Conservation (phyloP, 305 asterid genomes). For the Fraxinus velutina region DNA sequence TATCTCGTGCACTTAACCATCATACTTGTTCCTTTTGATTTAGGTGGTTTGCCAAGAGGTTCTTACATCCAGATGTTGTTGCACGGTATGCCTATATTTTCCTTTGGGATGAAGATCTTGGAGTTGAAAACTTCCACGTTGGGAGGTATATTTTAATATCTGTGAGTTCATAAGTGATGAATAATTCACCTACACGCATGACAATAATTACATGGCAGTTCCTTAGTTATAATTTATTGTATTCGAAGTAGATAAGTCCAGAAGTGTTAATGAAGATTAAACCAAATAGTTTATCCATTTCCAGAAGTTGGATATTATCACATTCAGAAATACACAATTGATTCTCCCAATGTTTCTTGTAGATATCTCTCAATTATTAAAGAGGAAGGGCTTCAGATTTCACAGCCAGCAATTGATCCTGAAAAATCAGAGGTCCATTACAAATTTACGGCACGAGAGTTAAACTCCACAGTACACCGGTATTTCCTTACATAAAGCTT, state of each 20-base stretch:
- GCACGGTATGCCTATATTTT: constrained; percentile 59
- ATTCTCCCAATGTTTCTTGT: constrained; percentile 11
- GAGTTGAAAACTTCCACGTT: constrained; percentile 57
- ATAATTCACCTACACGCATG: not conserved
- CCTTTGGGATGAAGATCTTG: constrained; percentile 92
- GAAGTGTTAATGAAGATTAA: not conserved
- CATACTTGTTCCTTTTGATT: constrained; percentile 3
- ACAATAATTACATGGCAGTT: not conserved
- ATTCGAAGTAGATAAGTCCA: not conserved
- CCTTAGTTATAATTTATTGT: not conserved
- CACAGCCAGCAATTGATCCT: constrained; percentile 78
- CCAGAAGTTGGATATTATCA: not conserved
- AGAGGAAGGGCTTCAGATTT: constrained; percentile 67
- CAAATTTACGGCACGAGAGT: constrained; percentile 49
- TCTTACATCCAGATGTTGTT: constrained; percentile 75
- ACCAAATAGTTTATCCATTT: not conserved
- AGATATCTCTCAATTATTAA: constrained; percentile 58
- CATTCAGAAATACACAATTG: not conserved
- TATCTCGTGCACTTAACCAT: not conserved
- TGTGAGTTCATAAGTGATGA: not conserved
- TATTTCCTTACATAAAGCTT: constrained; percentile 16
- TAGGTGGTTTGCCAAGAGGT: constrained; percentile 93
- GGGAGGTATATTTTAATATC: constrained; percentile 41
- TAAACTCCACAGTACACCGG: constrained; percentile 59
- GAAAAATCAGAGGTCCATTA: constrained; percentile 57